Base-by-base conservation (phyloP, 371 early-diverging fungal species). In the Batrachochytrium dendrobatidis region DNA sequence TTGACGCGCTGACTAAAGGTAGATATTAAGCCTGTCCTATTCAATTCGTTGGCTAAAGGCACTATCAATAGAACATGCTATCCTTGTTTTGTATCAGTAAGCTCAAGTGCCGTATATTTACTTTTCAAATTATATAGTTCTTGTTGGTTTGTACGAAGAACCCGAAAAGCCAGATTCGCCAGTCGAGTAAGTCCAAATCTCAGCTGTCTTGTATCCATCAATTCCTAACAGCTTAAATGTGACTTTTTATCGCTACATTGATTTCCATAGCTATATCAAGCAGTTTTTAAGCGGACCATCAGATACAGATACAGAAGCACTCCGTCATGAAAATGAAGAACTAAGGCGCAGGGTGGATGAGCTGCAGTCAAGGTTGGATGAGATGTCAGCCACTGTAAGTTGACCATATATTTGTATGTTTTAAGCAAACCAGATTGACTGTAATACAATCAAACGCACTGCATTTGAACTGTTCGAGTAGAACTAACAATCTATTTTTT, bases 111-210 rank as follows among this genome's bases (percentile, higher is more conserved):
- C 25, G 22, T 1, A n/a, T 26, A 3, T 52, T 17, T 56, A 28
- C 18, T 56, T 29, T 48, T 51, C 52, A 22, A 0, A 1, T 18
- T 24, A 24, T 34, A 51, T 17, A 78, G 81, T 79, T 3, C 68
- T 81, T 28, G 81, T 81, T 17, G 79, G 79, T 2, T 71, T 81
- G 32, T 81, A 81, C 54, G 81, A 81, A 53, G 79, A 81, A 58
- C 79, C 79, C 4, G 81, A 81, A 58, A 81, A 81, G 59, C 81
- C 81, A 22, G 79, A 81, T 46, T 68, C 45, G 25, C 77, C 81
- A 10, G 56, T 76, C 48, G 79, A 79, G 74, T 79, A 56, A 30
- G 59, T 28, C 25, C 24, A 45, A n/a, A n/a, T n/a, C n/a, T 34
- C 28, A 25, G 31, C 31, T 20, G 55, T 53, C n/a, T 35, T 8